Percentiles rank a stretch among this genome's conserved stretches.
Evolutionary conservation across 208 protist species (phyloP).

Genomic region (Acanthamoeba sp.): DNA sequence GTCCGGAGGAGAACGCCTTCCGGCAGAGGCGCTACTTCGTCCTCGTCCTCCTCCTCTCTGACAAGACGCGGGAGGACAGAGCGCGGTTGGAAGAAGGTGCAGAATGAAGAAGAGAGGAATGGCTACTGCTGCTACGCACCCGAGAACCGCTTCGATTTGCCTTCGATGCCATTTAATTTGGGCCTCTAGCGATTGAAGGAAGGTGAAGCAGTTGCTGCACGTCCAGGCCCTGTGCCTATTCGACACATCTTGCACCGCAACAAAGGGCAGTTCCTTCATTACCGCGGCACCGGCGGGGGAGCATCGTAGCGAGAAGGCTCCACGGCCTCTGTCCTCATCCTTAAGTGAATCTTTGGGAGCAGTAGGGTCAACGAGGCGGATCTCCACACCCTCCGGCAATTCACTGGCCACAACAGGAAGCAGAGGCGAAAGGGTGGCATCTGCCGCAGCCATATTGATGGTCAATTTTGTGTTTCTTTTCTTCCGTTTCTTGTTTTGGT

Average conservation of each 20-base stretch:
- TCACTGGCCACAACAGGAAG: not conserved
- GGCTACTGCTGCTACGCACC: not conserved
- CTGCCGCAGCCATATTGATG: not conserved
- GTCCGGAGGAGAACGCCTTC: constrained; percentile 30
- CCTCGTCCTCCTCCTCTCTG: not conserved
- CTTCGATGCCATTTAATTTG: constrained; percentile 8
- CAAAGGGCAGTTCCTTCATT: constrained; percentile 13
- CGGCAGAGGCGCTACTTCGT: not conserved
- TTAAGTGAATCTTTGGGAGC: not conserved
- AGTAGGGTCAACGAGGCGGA: not conserved
- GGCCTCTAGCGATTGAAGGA: constrained; percentile 12
- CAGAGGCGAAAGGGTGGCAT: not conserved
- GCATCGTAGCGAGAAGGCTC: not conserved
- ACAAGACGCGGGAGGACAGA: not conserved
- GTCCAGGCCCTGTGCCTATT: constrained; percentile 31
- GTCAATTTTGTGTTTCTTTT: not conserved
- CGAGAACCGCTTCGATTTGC: not conserved
- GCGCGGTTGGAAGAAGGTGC: not conserved
- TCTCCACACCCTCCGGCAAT: not conserved
- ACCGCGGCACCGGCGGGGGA: not conserved
- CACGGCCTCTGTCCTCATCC: not conserved
- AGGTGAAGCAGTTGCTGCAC: constrained; percentile 23
- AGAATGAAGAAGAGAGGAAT: no score
- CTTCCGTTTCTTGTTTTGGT: not conserved
- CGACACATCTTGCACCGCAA: not conserved